Evolutionary conservation across 352 stramenopile genomes (phyloP).

Genomic region (Aphanomyces cochlioides): DNA sequence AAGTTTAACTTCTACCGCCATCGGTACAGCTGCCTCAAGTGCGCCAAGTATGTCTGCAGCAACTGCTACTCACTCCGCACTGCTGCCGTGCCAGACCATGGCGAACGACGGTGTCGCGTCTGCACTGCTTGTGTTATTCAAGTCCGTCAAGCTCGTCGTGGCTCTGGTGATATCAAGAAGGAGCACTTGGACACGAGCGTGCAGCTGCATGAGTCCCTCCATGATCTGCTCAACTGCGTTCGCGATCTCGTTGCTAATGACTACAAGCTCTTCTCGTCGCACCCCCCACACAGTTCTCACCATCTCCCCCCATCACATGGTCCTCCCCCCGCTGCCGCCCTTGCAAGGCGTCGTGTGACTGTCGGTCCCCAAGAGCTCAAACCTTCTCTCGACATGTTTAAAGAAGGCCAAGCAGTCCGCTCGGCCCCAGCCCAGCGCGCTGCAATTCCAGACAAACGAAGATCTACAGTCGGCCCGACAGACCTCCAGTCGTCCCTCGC

Average conservation of each 20-base stretch:
- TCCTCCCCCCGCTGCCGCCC: too few relatives aligned
- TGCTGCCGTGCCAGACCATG: constrained; percentile 61
- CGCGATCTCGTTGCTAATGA: neutral
- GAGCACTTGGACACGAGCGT: constrained; percentile 40
- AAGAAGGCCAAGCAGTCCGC: neutral
- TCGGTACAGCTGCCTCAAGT: constrained; percentile 83
- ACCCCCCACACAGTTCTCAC: neutral
- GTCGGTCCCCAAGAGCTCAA: constrained; percentile 21
- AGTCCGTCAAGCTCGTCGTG: constrained; percentile 58
- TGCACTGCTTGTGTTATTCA: constrained; percentile 76
- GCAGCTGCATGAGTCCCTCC: constrained; percentile 44
- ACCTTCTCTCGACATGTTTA: constrained; percentile 3
- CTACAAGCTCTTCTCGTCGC: constrained; percentile 23
- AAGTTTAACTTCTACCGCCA: constrained; percentile 65
- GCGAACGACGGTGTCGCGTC: constrained; percentile 68
- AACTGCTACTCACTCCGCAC: constrained; percentile 66
- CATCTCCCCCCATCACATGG: neutral
- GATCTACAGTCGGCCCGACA: constrained; percentile 19
- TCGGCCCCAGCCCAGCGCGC: too few relatives aligned
- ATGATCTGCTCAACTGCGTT: constrained; percentile 16
- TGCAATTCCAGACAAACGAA: constrained; percentile 5
- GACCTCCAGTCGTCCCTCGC: constrained; percentile 20
- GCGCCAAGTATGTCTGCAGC: constrained; percentile 71
- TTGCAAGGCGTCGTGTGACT: constrained; percentile 9
- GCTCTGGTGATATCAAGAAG: constrained; percentile 69